Percentiles rank a stretch among this genome's conserved stretches.
phyloP scores from a whole-genome alignment of 2,329 filamentous ascomycete species.

The Grosmannia serpens region DNA sequence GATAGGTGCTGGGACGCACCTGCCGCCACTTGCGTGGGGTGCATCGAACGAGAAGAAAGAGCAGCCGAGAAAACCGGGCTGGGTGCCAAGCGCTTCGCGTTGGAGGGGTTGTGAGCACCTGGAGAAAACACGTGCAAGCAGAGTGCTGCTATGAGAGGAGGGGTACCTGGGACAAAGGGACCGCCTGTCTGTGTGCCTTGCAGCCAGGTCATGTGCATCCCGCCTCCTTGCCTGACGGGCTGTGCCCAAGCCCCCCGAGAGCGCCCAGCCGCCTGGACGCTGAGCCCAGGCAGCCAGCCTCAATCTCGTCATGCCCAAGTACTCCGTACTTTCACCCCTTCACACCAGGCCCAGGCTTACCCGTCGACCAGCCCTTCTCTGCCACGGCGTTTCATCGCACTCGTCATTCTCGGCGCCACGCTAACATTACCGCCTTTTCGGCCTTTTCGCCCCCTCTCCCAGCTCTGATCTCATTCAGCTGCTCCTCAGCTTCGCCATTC shows the following conservation, averaged over 20 bases:
- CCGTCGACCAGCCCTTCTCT: too few species aligned
- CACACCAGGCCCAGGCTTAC: not conserved
- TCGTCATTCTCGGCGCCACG: not conserved
- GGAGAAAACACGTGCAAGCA: conserved; percentile 4
- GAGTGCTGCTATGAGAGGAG: conserved; percentile 1
- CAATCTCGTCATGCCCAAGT: not conserved
- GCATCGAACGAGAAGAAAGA: not conserved
- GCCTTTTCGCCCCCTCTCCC: not conserved
- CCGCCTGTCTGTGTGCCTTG: conserved; percentile 5
- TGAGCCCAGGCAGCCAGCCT: too few species aligned
- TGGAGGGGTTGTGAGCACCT: not conserved
- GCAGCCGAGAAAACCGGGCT: not conserved
- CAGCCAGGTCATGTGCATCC: not conserved
- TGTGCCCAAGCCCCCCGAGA: not conserved
- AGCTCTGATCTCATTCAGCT: not conserved
- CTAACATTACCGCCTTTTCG: not conserved
- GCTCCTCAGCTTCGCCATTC: not conserved
- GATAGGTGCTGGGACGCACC: conserved; percentile 3
- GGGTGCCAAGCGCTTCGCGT: not conserved
- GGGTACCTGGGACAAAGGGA: not conserved
- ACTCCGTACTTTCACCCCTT: not conserved
- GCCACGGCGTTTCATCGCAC: too few species aligned
- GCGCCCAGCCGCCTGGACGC: too few species aligned
- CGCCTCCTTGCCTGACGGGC: not conserved
- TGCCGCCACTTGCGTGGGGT: conserved; percentile 9